These are phyloP conservation scores for Lonicera japonica DNA, from an alignment of 129 eudicot species.

Conservation along the genomic window DNA sequence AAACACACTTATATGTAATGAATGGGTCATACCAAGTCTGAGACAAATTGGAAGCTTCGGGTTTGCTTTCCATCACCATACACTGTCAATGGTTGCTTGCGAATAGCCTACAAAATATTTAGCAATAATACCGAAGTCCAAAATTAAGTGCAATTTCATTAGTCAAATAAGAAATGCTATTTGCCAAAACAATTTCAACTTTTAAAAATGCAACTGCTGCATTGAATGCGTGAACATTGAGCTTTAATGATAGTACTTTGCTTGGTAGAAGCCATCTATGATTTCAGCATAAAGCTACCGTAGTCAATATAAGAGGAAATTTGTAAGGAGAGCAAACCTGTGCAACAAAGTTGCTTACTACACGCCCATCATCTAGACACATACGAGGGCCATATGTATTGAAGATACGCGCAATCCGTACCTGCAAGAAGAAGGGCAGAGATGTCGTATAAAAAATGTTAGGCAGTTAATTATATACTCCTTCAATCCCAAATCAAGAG, in stretches of 20 bases:
- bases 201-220: no score
- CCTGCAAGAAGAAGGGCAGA: conserved; percentile 29
- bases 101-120: conserved; percentile 48
- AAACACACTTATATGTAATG: no score
- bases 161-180: not conserved
- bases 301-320: no score
- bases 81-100: conserved; percentile 71
- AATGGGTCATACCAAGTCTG: conserved; percentile 90
- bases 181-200: no score
- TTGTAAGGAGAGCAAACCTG: conserved; percentile 38
- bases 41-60: conserved; percentile 74
- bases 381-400: conserved; percentile 87
- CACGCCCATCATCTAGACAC: conserved; percentile 86
- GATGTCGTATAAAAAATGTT: no score
- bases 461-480: not conserved
- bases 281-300: no score
- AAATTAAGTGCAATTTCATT: not conserved
- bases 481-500: no score
- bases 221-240: no score
- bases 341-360: conserved; percentile 80
- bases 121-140: not conserved
- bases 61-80: conserved; percentile 92
- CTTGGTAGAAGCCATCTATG: no score
- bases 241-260: no score
- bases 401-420: conserved; percentile 82